Evolutionary conservation across 2,329 filamentous ascomycete genomes (phyloP), one percentile per base, ranked within the genome.

Genomic region (Boeremia exigua): DNA sequence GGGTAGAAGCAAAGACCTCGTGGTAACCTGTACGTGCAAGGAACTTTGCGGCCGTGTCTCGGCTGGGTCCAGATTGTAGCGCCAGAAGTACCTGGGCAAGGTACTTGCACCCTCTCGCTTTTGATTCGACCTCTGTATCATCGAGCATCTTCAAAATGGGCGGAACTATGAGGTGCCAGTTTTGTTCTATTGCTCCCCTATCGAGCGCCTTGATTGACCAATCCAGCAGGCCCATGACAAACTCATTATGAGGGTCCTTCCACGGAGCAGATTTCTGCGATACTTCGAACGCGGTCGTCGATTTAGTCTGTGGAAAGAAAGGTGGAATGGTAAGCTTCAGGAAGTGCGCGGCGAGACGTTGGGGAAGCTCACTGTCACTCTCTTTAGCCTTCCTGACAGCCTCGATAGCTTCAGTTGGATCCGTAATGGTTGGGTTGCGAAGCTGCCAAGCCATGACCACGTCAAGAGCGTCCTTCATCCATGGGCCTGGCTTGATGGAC

Each of bases 391-490:
- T 65, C 65, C 75, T 75, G 38, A 82, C 78, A 57, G 77, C 77
- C 63, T 79, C 75, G 46, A 82, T 78, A 12, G 78, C 79, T 51
- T 72, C 71, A 29, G 69, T 66, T 28, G 81, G 77, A 59, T 93
- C 88, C 3, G 82, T 84, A 54, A 79, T 80, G 4, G 81, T 81
- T 0, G 92, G 91, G 69, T 98, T 86, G 33, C 91, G 84, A 48
- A 98, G 82, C 75, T 98, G 95, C 92, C 93, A 98, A 58, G 87
- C 87, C 75, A 96, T 85, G 58, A 91, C 90, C 4, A 92, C 80
- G 29, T 96, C 89, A 42, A 96, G 78, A 3, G 92, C 92, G 40
- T 83, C 82, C 49, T 86, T 86, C 83, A 96, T 89, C 94, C 94
- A 98, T n/a, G 81, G 87, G 1, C 91, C 92, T 0, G 90, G 88